Evolutionary conservation across 2,329 filamentous ascomycete genomes (phyloP).

Genomic region (Aureobasidium zeae): DNA sequence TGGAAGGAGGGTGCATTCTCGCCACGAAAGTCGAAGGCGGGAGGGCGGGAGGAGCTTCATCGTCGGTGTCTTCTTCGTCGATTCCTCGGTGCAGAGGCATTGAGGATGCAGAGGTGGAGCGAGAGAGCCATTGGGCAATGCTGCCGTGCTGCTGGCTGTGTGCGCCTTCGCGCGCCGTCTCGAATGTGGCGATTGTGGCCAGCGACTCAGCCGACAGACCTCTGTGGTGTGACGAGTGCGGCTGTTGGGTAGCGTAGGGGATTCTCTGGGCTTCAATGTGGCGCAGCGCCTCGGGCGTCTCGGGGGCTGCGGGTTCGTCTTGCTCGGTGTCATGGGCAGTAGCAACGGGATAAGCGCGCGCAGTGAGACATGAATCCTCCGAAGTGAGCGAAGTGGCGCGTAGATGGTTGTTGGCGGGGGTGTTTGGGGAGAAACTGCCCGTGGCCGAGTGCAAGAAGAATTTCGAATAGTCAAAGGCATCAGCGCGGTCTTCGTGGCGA

Average conservation of each 20-base stretch:
- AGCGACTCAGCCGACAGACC: slow-evolving; percentile 50
- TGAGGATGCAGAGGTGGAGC: not conserved
- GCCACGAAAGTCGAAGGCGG: too few relatives aligned
- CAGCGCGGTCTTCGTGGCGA: slow-evolving; percentile 81
- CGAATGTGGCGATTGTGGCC: slow-evolving; percentile 54
- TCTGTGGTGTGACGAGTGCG: too few relatives aligned
- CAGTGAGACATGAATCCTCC: slow-evolving; percentile 1
- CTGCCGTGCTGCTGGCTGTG: not conserved
- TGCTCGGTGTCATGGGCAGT: not conserved
- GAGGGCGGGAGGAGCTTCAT: too few relatives aligned
- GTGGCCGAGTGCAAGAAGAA: slow-evolving; percentile 92
- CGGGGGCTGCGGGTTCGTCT: slow-evolving; percentile 17
- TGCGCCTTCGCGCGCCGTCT: slow-evolving; percentile 42
- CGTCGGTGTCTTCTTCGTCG: too few relatives aligned
- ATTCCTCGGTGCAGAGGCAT: not conserved
- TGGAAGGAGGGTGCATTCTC: too few relatives aligned
- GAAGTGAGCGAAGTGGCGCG: slow-evolving; percentile 1
- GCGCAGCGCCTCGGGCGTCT: slow-evolving; percentile 27
- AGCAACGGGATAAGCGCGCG: not conserved
- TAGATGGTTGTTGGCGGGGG: not conserved
- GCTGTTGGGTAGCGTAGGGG: slow-evolving; percentile 24
- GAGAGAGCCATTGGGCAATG: slow-evolving; percentile 8
- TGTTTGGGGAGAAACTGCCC: slow-evolving; percentile 55
- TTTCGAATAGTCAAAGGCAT: slow-evolving; percentile 93
- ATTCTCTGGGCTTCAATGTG: slow-evolving; percentile 21